These are phyloP conservation scores for grape (Vitis vinifera) DNA, from an alignment of 164 flowering plant species.

Conservation along the genomic window ASM3070453v1 NC_081808.1:25307001-25307500, in stretches of 20 bases:
- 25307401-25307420: constrained; percentile 81
- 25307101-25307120: not conserved
- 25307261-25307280: constrained; percentile 95
- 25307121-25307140: constrained; percentile 1
- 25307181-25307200: constrained; percentile 79
- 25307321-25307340: not conserved
- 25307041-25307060: constrained; percentile 82
- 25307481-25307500: constrained; percentile 95
- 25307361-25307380: not conserved
- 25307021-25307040: constrained; percentile 88
- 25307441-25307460: constrained; percentile 56
- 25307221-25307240: constrained; percentile 89
- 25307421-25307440: constrained; percentile 89
- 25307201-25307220: constrained; percentile 83
- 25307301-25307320: constrained; percentile 48
- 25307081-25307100: constrained; percentile 61
- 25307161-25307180: constrained; percentile 38
- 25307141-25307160: not conserved
- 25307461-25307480: constrained; percentile 74
- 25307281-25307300: constrained; percentile 95
- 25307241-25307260: constrained; percentile 97
- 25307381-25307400: not conserved
- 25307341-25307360: not conserved
- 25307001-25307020: constrained; percentile 73
- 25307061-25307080: constrained; percentile 86